A percentile compares a stretch with the other conserved stretches of the same genome.
phyloP scores from a whole-genome alignment of 208 protist genomes.

The Leishmania mexicana region DNA sequence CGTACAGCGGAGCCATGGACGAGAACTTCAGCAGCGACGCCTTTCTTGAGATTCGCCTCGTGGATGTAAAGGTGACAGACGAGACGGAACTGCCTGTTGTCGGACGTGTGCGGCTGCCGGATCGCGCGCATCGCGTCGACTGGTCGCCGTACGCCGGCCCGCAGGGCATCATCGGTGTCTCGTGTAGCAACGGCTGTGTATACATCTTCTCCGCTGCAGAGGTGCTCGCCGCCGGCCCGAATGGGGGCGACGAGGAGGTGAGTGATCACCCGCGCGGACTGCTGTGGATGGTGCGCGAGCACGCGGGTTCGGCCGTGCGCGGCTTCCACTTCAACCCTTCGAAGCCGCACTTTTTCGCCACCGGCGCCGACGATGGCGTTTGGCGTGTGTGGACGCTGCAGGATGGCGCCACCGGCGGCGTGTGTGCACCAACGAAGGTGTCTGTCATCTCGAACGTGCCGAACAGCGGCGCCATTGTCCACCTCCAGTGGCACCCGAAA shows the following conservation, averaged over 20 bases:
- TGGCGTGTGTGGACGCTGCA: slow-evolving; percentile 93
- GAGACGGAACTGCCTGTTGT: slow-evolving; percentile 70
- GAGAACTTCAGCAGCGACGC: slow-evolving; percentile 80
- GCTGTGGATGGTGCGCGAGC: slow-evolving; percentile 83
- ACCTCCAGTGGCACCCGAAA: slow-evolving; percentile 85
- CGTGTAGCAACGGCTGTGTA: slow-evolving; percentile 63
- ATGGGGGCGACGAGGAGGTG: slow-evolving; percentile 24
- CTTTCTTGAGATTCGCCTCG: slow-evolving; percentile 63
- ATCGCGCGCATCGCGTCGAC: slow-evolving; percentile 72
- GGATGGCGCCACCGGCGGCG: slow-evolving; percentile 62
- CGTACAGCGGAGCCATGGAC: slow-evolving; percentile 64
- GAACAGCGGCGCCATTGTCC: slow-evolving; percentile 46
- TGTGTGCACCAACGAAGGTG: slow-evolving; percentile 40
- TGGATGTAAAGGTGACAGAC: slow-evolving; percentile 74
- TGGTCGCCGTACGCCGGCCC: slow-evolving; percentile 60
- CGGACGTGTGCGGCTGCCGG: slow-evolving; percentile 53
- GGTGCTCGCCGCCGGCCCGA: slow-evolving; percentile 44
- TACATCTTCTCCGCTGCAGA: slow-evolving; percentile 68
- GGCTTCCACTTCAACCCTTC: slow-evolving; percentile 94
- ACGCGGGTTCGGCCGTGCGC: slow-evolving; percentile 76
- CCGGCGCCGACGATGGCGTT: slow-evolving; percentile 62
- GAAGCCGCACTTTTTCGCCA: slow-evolving; percentile 87
- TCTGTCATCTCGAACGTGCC: slow-evolving; percentile 70
- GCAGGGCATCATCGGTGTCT: slow-evolving; percentile 76
- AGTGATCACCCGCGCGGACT: slow-evolving; percentile 41